Conservation (phyloP, 805 yeast species). For the Metschnikowia proteae region DNA sequence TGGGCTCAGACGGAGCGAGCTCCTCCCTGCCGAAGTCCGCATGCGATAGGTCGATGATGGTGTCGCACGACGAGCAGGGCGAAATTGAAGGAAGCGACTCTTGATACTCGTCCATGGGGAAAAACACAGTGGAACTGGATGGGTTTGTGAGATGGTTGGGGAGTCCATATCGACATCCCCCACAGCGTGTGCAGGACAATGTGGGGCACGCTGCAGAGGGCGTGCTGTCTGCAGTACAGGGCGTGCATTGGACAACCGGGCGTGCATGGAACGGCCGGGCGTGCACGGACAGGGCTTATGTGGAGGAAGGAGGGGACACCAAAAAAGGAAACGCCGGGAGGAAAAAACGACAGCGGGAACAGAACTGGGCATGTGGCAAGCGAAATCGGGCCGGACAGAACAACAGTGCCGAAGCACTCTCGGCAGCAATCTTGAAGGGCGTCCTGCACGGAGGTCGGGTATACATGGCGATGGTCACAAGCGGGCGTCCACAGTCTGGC, state of each 20-base stretch:
- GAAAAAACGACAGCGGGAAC: too few species aligned
- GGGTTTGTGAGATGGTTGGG: too few species aligned
- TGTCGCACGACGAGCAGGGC: conserved; percentile 17
- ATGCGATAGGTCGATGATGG: conserved; percentile 1
- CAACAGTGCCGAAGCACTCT: too few species aligned
- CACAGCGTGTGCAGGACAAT: conserved; percentile 8
- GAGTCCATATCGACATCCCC: conserved; percentile 2
- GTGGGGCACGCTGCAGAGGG: conserved; percentile 8
- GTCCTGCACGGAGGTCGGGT: too few species aligned
- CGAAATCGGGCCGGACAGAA: too few species aligned
- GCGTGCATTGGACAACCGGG: not conserved
- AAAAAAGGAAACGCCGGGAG: too few species aligned
- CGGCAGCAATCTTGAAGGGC: too few species aligned
- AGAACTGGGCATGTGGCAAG: too few species aligned
- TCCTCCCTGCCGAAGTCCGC: not conserved
- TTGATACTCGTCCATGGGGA: not conserved
- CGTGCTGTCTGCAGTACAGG: not conserved
- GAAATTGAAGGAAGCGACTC: conserved; percentile 6
- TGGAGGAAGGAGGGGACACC: not conserved
- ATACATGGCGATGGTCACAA: too few species aligned
- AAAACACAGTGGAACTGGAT: not conserved
- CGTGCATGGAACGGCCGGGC: too few species aligned
- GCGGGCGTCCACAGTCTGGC: not conserved
- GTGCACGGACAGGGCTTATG: not conserved
- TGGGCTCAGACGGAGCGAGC: not conserved